These are phyloP conservation scores for Shiraia sp. DNA, from an alignment of 2,329 filamentous ascomycete genomes.

Conservation along the genomic window DNA sequence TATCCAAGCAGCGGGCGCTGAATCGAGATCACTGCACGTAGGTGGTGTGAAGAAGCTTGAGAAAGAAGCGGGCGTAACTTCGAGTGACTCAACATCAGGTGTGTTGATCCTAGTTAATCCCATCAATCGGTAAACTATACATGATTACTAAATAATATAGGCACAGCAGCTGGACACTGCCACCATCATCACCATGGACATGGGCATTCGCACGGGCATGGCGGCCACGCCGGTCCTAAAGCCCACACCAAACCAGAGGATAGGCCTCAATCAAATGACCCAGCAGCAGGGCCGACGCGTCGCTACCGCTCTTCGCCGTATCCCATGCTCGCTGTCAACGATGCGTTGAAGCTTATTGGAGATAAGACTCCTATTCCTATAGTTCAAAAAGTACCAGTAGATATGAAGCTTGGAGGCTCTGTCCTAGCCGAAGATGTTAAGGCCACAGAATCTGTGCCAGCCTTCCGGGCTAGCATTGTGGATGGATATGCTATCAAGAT, in stretches of 20 bases:
- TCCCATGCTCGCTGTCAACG: constrained; percentile 84
- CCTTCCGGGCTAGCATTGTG: constrained; percentile 93
- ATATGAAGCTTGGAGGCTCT: constrained; percentile 69
- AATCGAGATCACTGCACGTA: constrained; percentile 77
- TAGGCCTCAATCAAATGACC: constrained; percentile 62
- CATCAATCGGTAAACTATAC: background rate
- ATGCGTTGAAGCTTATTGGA: constrained; percentile 75
- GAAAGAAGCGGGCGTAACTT: constrained; percentile 67
- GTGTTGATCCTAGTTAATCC: background rate
- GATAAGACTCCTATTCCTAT: constrained; percentile 70
- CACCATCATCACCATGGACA: constrained; percentile 56
- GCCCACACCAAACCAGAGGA: constrained; percentile 72
- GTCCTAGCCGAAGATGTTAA: constrained; percentile 83
- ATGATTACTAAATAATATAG: constrained; percentile 8
- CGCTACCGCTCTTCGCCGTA: constrained; percentile 87
- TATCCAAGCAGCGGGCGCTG: constrained; percentile 78
- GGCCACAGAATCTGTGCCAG: constrained; percentile 82
- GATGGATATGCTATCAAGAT: constrained; percentile 78
- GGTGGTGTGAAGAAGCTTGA: constrained; percentile 86
- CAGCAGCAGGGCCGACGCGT: constrained; percentile 62
- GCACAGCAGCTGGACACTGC: constrained; percentile 36
- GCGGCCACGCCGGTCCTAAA: constrained; percentile 54
- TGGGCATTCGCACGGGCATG: constrained; percentile 64
- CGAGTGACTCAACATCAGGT: constrained; percentile 23
- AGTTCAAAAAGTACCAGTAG: constrained; percentile 62